These are phyloP conservation scores for Eucalyptus cladocalyx DNA, from an alignment of 345 rosid genomes.

Conservation along the genomic window DNA sequence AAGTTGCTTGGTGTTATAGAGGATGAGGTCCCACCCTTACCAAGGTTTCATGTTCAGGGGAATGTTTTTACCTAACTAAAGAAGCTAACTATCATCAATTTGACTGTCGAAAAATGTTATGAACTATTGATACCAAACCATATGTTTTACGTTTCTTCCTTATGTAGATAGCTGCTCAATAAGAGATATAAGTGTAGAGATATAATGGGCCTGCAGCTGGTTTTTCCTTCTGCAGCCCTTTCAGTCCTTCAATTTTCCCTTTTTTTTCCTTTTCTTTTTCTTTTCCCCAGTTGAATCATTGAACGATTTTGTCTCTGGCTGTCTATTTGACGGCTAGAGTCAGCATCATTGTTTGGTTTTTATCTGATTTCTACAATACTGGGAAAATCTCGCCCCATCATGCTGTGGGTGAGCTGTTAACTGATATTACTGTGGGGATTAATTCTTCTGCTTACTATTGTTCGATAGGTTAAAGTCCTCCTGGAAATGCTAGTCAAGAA, in stretches of 20 bases:
- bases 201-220: neutral
- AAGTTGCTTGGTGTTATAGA: neutral
- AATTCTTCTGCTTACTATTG: neutral
- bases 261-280: neutral
- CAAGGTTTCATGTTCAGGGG: neutral
- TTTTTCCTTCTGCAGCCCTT: neutral
- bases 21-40: neutral
- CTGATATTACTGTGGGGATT: neutral
- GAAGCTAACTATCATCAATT: neutral
- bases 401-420: neutral
- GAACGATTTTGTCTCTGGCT: neutral
- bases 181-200: neutral
- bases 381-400: neutral
- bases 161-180: neutral
- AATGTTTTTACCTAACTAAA: neutral
- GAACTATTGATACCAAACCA: neutral
- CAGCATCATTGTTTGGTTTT: neutral
- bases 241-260: neutral
- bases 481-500: constrained; percentile 92
- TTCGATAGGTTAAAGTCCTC: constrained; percentile 65
- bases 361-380: neutral
- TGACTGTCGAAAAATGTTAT: neutral
- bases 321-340: neutral
- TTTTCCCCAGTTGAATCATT: neutral
- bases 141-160: neutral